phyloP scores from a whole-genome alignment of 352 stramenopile species.

The Phytophthora macrochlamydospora region DNA sequence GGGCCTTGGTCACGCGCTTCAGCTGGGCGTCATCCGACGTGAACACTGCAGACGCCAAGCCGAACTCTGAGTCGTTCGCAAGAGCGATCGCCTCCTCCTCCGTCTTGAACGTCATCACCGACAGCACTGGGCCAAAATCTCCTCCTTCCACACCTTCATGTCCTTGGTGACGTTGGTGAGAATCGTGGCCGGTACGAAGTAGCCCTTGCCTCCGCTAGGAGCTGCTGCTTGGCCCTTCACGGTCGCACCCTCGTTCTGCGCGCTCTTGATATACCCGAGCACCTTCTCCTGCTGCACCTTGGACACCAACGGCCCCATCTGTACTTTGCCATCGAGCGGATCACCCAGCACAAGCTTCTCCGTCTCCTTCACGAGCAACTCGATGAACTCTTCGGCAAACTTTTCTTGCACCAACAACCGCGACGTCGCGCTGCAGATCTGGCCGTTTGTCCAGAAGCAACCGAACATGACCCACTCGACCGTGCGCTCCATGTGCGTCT shows the following conservation, averaged over 20 bases:
- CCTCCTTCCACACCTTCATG: conserved; percentile 83
- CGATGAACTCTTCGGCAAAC: conserved; percentile 70
- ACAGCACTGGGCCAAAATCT: conserved; percentile 93
- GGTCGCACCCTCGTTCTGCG: conserved; percentile 58
- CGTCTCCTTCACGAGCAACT: conserved; percentile 48
- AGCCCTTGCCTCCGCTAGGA: conserved; percentile 40
- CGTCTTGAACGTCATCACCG: conserved; percentile 85
- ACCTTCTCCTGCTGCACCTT: conserved; percentile 76
- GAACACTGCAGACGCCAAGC: conserved; percentile 78
- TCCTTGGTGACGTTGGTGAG: conserved; percentile 61
- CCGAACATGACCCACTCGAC: conserved; percentile 79
- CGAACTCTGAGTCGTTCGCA: conserved; percentile 58
- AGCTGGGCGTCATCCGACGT: conserved; percentile 54
- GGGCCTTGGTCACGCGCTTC: conserved; percentile 56
- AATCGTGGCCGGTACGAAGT: conserved; percentile 81
- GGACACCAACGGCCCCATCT: conserved; percentile 85
- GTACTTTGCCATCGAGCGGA: conserved; percentile 50
- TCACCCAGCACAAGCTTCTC: conserved; percentile 68
- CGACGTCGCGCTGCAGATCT: conserved; percentile 81
- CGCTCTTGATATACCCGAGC: conserved; percentile 60
- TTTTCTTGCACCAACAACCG: conserved; percentile 77
- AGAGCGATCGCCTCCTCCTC: conserved; percentile 77
- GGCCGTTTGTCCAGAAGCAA: conserved; percentile 65
- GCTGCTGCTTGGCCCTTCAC: conserved; percentile 25
- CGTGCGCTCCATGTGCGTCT: conserved; percentile 63